Conservation (phyloP, 2,329 filamentous ascomycete genomes). For the Diplodia mutila region DNA sequence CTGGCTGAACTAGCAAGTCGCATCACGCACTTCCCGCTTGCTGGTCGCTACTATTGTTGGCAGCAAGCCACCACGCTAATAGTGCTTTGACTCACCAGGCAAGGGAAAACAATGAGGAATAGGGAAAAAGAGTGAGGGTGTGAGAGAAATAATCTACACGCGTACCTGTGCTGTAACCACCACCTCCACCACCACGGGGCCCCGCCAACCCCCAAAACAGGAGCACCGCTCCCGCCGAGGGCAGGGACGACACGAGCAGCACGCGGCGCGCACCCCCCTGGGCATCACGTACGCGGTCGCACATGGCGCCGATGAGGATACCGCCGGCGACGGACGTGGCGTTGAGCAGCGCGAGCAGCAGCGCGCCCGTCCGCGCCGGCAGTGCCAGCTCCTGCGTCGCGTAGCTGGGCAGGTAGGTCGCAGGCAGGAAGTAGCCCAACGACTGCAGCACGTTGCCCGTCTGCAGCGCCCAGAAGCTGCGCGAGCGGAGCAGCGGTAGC, state of each 20-base stretch:
- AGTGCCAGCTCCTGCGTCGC: constrained; percentile 39
- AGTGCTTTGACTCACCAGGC: not conserved
- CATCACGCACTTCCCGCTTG: not conserved
- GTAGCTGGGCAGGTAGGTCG: constrained; percentile 49
- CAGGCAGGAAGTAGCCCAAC: constrained; percentile 50
- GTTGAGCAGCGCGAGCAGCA: constrained; percentile 48
- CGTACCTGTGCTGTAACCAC: not conserved
- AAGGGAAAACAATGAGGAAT: not conserved
- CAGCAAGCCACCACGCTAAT: not conserved
- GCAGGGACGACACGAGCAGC: constrained; percentile 43
- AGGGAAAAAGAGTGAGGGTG: not conserved
- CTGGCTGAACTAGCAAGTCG: not conserved
- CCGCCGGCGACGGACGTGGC: constrained; percentile 43
- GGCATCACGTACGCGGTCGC: constrained; percentile 43
- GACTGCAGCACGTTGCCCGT: constrained; percentile 47
- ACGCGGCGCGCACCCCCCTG: constrained; percentile 36
- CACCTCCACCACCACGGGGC: not conserved
- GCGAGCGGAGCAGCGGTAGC: not conserved
- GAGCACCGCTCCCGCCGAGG: constrained; percentile 42
- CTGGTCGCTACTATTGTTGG: not conserved
- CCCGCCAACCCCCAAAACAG: constrained; percentile 6
- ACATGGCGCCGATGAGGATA: constrained; percentile 44
- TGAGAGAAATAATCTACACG: not conserved
- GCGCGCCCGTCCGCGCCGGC: constrained; percentile 39
- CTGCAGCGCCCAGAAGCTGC: constrained; percentile 38